These are phyloP conservation scores for Fusarium piperis DNA, from an alignment of 2,329 filamentous ascomycete species.

Conservation along the genomic window DNA sequence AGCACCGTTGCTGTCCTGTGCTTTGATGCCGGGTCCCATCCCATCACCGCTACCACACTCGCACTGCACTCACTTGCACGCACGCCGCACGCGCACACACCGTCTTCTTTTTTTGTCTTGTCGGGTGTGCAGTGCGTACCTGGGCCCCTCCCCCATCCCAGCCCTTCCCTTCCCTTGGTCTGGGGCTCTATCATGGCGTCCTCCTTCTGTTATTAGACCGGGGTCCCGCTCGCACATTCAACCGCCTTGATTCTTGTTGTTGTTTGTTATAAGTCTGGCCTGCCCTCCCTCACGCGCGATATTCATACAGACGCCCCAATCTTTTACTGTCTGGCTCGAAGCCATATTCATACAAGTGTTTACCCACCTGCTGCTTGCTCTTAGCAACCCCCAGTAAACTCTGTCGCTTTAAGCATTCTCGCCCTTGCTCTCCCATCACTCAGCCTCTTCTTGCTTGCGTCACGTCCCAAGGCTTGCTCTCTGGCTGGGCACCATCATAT, in stretches of 20 bases:
- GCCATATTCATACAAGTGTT: background rate
- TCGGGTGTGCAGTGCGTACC: constrained; percentile 7
- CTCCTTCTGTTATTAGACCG: constrained; percentile 14
- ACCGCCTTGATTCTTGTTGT: constrained; percentile 10
- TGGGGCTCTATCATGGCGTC: constrained; percentile 22
- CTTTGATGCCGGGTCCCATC: constrained; percentile 23
- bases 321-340: background rate
- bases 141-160: background rate
- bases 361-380: background rate
- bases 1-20: constrained; percentile 37
- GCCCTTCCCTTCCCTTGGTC: constrained; percentile 13
- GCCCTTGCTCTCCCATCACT: constrained; percentile 4
- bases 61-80: background rate
- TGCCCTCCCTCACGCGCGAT: constrained; percentile 17
- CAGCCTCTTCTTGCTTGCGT: background rate
- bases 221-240: constrained; percentile 23
- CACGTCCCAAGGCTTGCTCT: constrained; percentile 21
- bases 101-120: constrained; percentile 25
- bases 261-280: constrained; percentile 25
- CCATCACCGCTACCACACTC: constrained; percentile 33
- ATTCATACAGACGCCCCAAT: background rate
- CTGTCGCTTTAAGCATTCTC: background rate
- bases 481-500: constrained; percentile 34
- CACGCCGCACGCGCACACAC: constrained; percentile 23
- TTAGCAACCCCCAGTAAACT: background rate